Percentiles rank a stretch among this genome's conserved stretches.
These are phyloP conservation scores for Cucurbita argyrosperma DNA, from an alignment of 306 rosid genomes.

Conservation along the genomic window DNA sequence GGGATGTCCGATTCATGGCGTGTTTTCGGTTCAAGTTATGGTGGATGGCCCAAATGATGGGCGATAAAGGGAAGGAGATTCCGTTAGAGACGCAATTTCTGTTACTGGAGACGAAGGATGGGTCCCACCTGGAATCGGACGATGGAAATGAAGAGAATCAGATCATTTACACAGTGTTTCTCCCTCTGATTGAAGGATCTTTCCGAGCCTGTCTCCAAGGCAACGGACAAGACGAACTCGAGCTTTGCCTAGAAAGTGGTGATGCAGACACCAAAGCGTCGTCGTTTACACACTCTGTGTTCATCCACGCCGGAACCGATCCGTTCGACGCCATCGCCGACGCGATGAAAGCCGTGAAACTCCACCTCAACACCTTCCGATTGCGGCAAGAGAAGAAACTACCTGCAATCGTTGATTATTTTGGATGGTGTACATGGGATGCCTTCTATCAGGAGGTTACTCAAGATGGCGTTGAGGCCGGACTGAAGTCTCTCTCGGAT, in stretches of 20 bases:
- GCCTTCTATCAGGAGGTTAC: slow-evolving; percentile 79
- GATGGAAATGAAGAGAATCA: slow-evolving; percentile 25
- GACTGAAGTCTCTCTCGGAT: slow-evolving; percentile 33
- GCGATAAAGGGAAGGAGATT: slow-evolving; percentile 50
- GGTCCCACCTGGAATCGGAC: slow-evolving; percentile 52
- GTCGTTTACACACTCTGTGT: slow-evolving; percentile 47
- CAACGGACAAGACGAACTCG: slow-evolving; percentile 31
- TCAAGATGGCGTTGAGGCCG: slow-evolving; percentile 70
- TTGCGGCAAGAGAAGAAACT: slow-evolving; percentile 72
- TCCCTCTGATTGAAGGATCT: slow-evolving; percentile 60
- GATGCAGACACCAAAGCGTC: slow-evolving; percentile 47
- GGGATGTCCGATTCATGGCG: slow-evolving; percentile 56
- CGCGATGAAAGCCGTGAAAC: slow-evolving; percentile 39
- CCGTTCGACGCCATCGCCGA: slow-evolving; percentile 45
- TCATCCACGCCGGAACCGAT: slow-evolving; percentile 51
- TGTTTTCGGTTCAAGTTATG: slow-evolving; percentile 84
- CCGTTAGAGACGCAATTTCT: slow-evolving; percentile 81
- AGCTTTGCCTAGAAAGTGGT: slow-evolving; percentile 82
- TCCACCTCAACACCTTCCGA: slow-evolving; percentile 54
- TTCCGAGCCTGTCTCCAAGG: slow-evolving; percentile 78
- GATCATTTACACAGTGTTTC: slow-evolving; percentile 57
- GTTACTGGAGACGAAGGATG: slow-evolving; percentile 49
- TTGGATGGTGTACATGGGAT: slow-evolving; percentile 98
- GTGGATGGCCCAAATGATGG: slow-evolving; percentile 99
- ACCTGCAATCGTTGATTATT: slow-evolving; percentile 53